These are phyloP conservation scores for Colletotrichum limetticola DNA, from an alignment of 2,329 filamentous ascomycete species.

Conservation along the genomic window DNA sequence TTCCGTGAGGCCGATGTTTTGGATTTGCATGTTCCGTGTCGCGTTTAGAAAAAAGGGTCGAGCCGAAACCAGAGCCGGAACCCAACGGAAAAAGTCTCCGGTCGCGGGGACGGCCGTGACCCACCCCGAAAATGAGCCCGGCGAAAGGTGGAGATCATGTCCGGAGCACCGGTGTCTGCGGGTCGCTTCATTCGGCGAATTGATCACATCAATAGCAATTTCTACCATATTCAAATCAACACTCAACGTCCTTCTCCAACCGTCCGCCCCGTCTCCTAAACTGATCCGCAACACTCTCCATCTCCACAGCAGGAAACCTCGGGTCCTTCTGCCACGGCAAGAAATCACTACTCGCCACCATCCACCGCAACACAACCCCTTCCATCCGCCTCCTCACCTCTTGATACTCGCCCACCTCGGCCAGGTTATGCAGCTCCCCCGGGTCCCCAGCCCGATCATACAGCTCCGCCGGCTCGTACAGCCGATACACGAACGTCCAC, in stretches of 20 bases:
- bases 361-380: slow-evolving; percentile 49
- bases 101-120: neutral
- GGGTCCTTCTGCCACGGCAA: slow-evolving; percentile 48
- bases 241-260: neutral
- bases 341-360: slow-evolving; percentile 47
- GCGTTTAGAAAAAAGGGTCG: neutral
- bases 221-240: neutral
- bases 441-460: slow-evolving; percentile 51
- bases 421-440: slow-evolving; percentile 52
- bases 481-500: slow-evolving; percentile 56
- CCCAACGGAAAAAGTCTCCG: neutral
- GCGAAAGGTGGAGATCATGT: neutral
- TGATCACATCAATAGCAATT: neutral
- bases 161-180: neutral
- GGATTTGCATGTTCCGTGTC: neutral
- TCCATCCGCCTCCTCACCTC: slow-evolving; percentile 40
- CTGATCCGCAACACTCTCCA: slow-evolving; percentile 44
- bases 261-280: slow-evolving; percentile 15
- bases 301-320: slow-evolving; percentile 47
- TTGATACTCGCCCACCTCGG: slow-evolving; percentile 40
- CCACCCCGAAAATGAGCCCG: neutral
- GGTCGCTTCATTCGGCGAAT: neutral
- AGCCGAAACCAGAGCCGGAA: neutral
- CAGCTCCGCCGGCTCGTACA: slow-evolving; percentile 57
- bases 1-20: neutral